Evolutionary conservation across 805 yeast species (phyloP).

Genomic region (Zygotorulaspora florentina): DNA sequence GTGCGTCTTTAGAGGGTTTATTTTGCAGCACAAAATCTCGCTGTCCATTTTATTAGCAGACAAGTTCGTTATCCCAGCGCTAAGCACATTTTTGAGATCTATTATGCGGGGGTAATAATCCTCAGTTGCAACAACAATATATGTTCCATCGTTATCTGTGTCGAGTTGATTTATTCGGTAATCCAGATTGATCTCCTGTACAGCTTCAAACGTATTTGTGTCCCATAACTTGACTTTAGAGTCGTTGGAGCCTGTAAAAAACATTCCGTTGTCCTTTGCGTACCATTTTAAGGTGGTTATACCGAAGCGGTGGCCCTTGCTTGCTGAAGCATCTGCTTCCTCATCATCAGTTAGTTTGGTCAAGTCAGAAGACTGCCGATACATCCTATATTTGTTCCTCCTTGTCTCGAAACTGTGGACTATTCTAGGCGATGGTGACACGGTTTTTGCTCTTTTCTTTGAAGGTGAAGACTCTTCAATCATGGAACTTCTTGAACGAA

Average conservation of each 20-base stretch:
- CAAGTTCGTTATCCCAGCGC: constrained; percentile 65
- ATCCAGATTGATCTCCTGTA: constrained; percentile 59
- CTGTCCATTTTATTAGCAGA: constrained; percentile 53
- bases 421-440: constrained; percentile 5
- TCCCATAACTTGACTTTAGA: constrained; percentile 78
- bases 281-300: constrained; percentile 79
- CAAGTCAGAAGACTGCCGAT: constrained; percentile 17
- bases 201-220: constrained; percentile 59
- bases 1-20: constrained; percentile 66
- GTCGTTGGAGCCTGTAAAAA: constrained; percentile 78
- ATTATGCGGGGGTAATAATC: constrained; percentile 63
- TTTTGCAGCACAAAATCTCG: constrained; percentile 45
- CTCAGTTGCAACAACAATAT: constrained; percentile 66
- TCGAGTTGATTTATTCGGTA: constrained; percentile 66
- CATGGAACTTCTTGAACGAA: constrained; percentile 10
- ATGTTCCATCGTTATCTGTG: constrained; percentile 42
- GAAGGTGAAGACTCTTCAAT: constrained; percentile 1
- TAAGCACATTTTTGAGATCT: constrained; percentile 68
- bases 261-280: constrained; percentile 84
- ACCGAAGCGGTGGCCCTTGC: constrained; percentile 57
- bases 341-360: not conserved
- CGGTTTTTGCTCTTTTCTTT: constrained; percentile 2
- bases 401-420: constrained; percentile 24
- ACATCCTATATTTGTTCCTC: constrained; percentile 21
- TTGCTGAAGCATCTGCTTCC: not conserved